Percentiles rank a stretch among this genome's conserved stretches.
Conservation (phyloP, 805 yeast genomes). For the Ogataea pilisensis region DNA sequence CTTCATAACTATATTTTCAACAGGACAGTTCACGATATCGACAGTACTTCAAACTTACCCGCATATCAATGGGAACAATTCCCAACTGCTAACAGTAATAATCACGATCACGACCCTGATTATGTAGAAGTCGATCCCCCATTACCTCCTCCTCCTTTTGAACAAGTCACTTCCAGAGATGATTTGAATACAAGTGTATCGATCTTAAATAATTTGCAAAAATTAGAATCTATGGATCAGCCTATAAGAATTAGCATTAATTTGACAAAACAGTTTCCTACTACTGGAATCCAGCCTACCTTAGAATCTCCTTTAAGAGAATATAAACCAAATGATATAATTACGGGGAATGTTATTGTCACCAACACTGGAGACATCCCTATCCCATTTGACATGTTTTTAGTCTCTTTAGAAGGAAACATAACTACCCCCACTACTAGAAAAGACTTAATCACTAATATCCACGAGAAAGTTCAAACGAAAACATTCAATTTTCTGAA, state of each 20-base stretch:
- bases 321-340: constrained; percentile 63
- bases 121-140: background rate
- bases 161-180: background rate
- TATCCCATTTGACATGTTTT: constrained; percentile 60
- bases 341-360: constrained; percentile 52
- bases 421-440: constrained; percentile 22
- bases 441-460: background rate
- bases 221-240: constrained; percentile 18
- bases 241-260: constrained; percentile 24
- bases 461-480: constrained; percentile 4
- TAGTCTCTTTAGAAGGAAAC: constrained; percentile 53
- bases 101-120: too few species aligned
- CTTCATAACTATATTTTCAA: background rate
- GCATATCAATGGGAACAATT: too few species aligned
- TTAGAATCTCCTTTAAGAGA: constrained; percentile 41
- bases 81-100: too few species aligned
- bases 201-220: constrained; percentile 27
- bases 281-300: constrained; percentile 12
- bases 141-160: background rate
- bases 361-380: constrained; percentile 37
- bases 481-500: constrained; percentile 36
- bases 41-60: background rate
- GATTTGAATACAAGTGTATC: background rate
- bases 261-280: constrained; percentile 42
- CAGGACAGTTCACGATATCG: background rate